phyloP scores from a whole-genome alignment of 2,329 filamentous ascomycete genomes.

The Aureobasidium sp. region DNA sequence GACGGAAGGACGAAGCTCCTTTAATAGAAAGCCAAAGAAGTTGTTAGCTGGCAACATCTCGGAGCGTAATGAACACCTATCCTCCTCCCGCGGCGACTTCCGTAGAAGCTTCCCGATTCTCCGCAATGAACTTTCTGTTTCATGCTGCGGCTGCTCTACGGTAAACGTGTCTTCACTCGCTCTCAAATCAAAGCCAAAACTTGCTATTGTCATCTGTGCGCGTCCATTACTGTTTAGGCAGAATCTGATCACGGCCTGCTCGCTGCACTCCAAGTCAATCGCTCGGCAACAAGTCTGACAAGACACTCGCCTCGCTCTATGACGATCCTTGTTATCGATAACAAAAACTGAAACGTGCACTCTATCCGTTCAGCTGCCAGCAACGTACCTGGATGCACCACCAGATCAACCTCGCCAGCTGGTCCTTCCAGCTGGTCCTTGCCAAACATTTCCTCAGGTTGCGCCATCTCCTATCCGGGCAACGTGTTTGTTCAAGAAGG shows the following conservation, averaged over 20 bases:
- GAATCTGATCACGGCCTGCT: neutral
- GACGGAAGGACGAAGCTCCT: neutral
- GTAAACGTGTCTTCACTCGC: conserved; percentile 2
- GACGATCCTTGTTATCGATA: neutral
- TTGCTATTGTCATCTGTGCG: neutral
- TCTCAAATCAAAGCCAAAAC: neutral
- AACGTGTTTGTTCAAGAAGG: neutral
- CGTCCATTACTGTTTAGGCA: neutral
- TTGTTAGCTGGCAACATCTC: neutral
- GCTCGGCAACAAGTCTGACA: neutral
- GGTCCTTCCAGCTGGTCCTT: neutral
- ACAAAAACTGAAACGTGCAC: neutral
- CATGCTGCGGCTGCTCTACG: neutral
- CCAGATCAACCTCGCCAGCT: neutral
- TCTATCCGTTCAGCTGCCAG: neutral
- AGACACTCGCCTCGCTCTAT: neutral
- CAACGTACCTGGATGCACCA: neutral
- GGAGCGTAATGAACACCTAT: neutral
- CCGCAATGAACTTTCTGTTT: neutral
- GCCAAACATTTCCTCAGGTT: too few relatives aligned
- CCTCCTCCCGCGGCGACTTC: neutral
- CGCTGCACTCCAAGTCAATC: neutral
- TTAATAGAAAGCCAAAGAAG: conserved; percentile 7
- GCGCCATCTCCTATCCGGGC: neutral
- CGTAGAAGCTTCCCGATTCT: neutral